phyloP scores from a whole-genome alignment of 139 green algal genomes.

The Picochlorum sp. region DNA sequence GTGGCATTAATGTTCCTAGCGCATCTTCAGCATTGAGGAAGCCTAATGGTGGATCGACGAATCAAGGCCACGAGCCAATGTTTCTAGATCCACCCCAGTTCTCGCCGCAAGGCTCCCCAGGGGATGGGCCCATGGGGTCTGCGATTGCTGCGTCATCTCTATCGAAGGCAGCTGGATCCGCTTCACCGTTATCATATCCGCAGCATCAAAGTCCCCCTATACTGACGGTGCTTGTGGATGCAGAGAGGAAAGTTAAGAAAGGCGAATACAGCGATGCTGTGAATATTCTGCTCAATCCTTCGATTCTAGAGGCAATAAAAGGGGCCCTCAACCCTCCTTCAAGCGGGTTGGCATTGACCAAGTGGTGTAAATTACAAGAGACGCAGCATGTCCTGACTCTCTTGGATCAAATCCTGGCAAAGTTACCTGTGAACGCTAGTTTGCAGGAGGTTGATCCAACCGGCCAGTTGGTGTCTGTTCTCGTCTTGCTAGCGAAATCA shows the following conservation, averaged over 20 bases:
- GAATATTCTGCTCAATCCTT: background rate
- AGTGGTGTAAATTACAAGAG: constrained; percentile 19
- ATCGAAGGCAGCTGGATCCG: background rate
- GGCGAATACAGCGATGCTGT: background rate
- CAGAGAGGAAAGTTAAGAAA: constrained; percentile 4
- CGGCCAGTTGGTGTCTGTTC: constrained; percentile 3
- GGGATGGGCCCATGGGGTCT: background rate
- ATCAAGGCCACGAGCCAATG: constrained; percentile 2
- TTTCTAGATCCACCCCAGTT: constrained; percentile 22
- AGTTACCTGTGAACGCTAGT: background rate
- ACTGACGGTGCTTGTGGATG: constrained; percentile 9
- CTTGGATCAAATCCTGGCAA: constrained; percentile 11
- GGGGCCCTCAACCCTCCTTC: constrained; percentile 16
- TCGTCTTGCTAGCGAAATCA: constrained; percentile 4
- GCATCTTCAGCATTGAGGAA: background rate
- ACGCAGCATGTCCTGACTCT: constrained; percentile 12
- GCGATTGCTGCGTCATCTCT: background rate
- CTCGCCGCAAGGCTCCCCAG: constrained; percentile 5
- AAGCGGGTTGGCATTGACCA: constrained; percentile 4
- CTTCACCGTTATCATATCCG: background rate
- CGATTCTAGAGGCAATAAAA: constrained; percentile 10
- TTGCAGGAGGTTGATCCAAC: background rate
- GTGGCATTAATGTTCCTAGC: too few relatives aligned
- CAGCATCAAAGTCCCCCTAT: background rate
- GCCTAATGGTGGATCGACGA: background rate